phyloP scores from a whole-genome alignment of 2,329 filamentous ascomycete genomes.

The Podosphaera xanthii region DNA sequence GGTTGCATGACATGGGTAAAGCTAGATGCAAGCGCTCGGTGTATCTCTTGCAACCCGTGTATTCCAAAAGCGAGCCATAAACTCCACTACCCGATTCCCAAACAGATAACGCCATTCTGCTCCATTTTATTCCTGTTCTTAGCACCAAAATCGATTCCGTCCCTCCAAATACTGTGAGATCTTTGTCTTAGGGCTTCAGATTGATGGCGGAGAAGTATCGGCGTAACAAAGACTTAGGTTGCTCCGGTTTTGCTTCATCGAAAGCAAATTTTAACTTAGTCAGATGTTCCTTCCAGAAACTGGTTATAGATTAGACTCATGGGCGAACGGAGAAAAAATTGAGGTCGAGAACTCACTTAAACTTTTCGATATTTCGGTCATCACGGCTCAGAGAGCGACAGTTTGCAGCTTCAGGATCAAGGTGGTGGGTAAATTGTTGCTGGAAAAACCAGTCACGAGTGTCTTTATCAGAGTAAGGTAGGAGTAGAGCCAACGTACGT shows the following conservation, averaged over 20 bases:
- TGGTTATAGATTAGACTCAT: not conserved
- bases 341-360: not conserved
- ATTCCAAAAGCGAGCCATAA: too few species aligned
- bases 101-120: not conserved
- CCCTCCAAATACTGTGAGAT: too few species aligned
- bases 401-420: conserved; percentile 2
- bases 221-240: conserved; percentile 1
- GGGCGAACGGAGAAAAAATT: not conserved
- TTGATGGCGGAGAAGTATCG: conserved; percentile 2
- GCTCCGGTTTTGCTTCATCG: conserved; percentile 1
- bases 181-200: not conserved
- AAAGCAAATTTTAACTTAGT: conserved; percentile 1
- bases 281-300: conserved; percentile 3
- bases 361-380: conserved; percentile 2
- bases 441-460: conserved; percentile 3
- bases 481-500: conserved; percentile 2
- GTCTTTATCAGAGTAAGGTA: conserved; percentile 1
- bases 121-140: too few species aligned
- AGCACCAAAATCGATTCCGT: too few species aligned
- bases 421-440: conserved; percentile 1
- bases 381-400: conserved; percentile 2
- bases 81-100: not conserved
- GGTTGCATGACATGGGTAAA: too few species aligned
- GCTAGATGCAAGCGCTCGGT: too few species aligned
- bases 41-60: too few species aligned